A percentile compares a stretch with the other conserved stretches of the same genome.
Conservation (phyloP, 2,329 filamentous ascomycete genomes). For the Pseudocercospora eumusae region DNA sequence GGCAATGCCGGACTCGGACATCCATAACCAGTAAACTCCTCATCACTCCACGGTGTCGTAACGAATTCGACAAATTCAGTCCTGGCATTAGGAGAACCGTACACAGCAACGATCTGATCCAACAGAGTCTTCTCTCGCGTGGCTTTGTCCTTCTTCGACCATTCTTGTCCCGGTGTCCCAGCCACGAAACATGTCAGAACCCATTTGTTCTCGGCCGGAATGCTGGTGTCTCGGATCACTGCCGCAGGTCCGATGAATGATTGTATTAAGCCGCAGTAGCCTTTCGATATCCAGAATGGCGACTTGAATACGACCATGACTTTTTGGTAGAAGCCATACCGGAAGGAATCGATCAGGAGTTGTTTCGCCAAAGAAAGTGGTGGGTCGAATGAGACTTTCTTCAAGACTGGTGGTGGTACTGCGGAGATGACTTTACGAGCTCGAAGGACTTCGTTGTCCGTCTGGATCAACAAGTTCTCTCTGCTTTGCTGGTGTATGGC, state of each 20-base stretch:
- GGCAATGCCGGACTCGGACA: constrained; percentile 28
- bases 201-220: constrained; percentile 21
- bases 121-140: constrained; percentile 38
- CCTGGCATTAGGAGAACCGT: constrained; percentile 24
- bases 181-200: constrained; percentile 46
- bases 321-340: constrained; percentile 54
- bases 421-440: constrained; percentile 52
- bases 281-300: constrained; percentile 50
- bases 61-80: constrained; percentile 31
- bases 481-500: constrained; percentile 8
- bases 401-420: constrained; percentile 49
- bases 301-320: constrained; percentile 49
- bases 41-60: constrained; percentile 36
- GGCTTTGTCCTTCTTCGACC: constrained; percentile 33
- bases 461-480: constrained; percentile 30
- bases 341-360: constrained; percentile 40
- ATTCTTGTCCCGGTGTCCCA: constrained; percentile 40
- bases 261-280: constrained; percentile 49
- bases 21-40: constrained; percentile 29
- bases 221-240: constrained; percentile 49
- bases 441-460: constrained; percentile 33
- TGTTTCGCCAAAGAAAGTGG: constrained; percentile 46
- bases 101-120: constrained; percentile 39
- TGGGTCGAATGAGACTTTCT: constrained; percentile 51
- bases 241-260: constrained; percentile 50